Evolutionary conservation across 129 eudicot genomes (phyloP), one percentile per base, ranked within the genome.

Genomic region (Flaveria brownii): DNA sequence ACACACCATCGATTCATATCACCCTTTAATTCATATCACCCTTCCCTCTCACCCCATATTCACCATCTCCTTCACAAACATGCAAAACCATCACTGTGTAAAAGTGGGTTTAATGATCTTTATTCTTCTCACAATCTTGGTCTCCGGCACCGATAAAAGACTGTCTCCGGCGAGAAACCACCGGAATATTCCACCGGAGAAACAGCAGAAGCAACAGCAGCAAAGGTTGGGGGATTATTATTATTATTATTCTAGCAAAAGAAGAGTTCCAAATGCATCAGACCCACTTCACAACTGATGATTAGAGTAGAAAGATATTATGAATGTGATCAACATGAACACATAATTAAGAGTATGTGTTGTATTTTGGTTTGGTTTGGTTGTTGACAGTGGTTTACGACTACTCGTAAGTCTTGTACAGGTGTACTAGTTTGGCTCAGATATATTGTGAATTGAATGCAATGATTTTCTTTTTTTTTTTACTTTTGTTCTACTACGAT

Each of bases 251-350:
- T 69, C 81, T n/a, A 74, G 81, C 78, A 81, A 85, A 78, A 69
- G 88, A 59, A 85, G 85, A 47, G 88, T 85, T 30, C 88, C 88
- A 42, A 81, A 85, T 56, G 85, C 64, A 10, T 85, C 88, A 1
- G 88, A 85, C 85, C 88, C 88, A 5, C 85, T 85, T 78, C 88
- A 85, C 54, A 85, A 85, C 20, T 71, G 17, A 6, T 55, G 10
- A 33, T 36, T 16, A 17, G 12, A 66, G 17, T 72, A 15, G 1
- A 18, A 65, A 76, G 55, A 36, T 28, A 9, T 0, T 55, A 46
- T 17, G 23, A 5, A 52, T 76, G 43, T 8, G 25, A 65, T 51
- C 39, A 70, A 43, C 25, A 60, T 77, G 74, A 65, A 30, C 57
- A 20, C 25, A 16, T 30, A 30, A 30, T 30, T 43, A 59, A 43